Evolutionary conservation across 768 basidiomycete genomes (phyloP), one percentile per base, ranked within the genome.

Genomic region (Chalciporus sphaerocephalus): DNA sequence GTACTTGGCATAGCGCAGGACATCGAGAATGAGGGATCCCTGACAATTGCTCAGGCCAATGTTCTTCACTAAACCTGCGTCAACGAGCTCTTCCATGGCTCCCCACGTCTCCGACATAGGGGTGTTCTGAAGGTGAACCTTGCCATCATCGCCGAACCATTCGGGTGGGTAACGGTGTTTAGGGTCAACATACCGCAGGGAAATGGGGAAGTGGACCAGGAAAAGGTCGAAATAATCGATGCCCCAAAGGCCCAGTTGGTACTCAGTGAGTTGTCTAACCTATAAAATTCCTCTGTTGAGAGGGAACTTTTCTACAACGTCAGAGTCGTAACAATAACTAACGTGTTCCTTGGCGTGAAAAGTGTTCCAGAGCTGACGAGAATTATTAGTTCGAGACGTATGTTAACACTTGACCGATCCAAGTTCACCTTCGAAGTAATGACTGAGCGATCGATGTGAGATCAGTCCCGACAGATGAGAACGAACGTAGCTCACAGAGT

Each of bases 121-220:
- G 0, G 78, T 80, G 40, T 82, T 81, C 53, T 78, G 75, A 30
- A 83, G 74, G 53, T 80, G 67, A 24, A 89, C 80, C 56, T 79
- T 81, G 48, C 78, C 78, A 58, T 89, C 81, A 42, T 87, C 83
- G 24, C 78, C 83, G 41, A 65, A 79, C 92, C 92, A 93, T 59
- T 84, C 88, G 8, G 89, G 82, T 34, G 92, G 90, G 66, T 88
- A 92, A 50, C 80, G 78, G 57, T 81, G 78, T 17, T 62, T 59
- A 35, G 86, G 85, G 60, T 90, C 85, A 41, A 93, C 86, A 56
- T 92, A 91, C 64, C 81, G 61, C 52, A 95, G 72, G 22, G 91
- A 69, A 52, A 93, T 73, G 17, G 92, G 92, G 76, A 93, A 93
- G 66, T 94, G 92, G 40, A 93, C 71, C 33, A 87, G 69, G 74